Evolutionary conservation across 1,284 basidiomycete species (phyloP).

Genomic region (Agroathelia rolfsii): DNA sequence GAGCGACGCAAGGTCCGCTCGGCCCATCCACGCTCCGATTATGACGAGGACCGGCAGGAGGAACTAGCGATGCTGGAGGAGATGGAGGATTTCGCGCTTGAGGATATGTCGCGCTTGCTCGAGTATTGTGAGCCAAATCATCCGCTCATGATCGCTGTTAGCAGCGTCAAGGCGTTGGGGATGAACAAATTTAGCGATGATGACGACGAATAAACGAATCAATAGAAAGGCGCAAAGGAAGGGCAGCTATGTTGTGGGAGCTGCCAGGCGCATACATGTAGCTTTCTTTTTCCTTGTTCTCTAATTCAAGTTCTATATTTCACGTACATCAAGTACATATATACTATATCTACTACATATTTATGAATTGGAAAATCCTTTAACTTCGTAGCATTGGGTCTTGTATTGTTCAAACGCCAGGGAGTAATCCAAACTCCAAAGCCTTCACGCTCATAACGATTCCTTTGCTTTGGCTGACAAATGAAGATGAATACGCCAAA

Average conservation of each 20-base stretch:
- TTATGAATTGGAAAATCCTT: no score
- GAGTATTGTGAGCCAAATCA: conserved; percentile 44
- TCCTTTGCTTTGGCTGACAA: no score
- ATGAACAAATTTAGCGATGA: conserved; percentile 41
- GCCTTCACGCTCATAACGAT: no score
- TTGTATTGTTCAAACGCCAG: no score
- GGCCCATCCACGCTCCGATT: conserved; percentile 25
- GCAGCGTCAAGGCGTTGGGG: conserved; percentile 60
- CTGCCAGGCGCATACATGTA: no score
- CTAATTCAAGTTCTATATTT: neutral
- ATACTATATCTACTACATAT: no score
- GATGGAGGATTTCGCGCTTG: conserved; percentile 64
- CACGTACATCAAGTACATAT: neutral
- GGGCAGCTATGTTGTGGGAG: no score
- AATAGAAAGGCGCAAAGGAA: conserved; percentile 3
- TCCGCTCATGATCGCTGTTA: conserved; percentile 54
- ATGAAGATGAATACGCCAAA: no score
- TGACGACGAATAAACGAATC: conserved; percentile 20
- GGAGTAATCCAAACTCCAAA: no score
- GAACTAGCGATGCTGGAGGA: conserved; percentile 57
- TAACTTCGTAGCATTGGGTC: no score
- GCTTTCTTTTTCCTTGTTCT: neutral
- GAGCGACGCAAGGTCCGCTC: conserved; percentile 52
- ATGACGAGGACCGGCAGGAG: conserved; percentile 30
- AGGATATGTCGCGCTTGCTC: conserved; percentile 63